A percentile compares a stretch with the other conserved stretches of the same genome.
Conservation (phyloP, 768 basidiomycete genomes). For the Imleria badia region DNA sequence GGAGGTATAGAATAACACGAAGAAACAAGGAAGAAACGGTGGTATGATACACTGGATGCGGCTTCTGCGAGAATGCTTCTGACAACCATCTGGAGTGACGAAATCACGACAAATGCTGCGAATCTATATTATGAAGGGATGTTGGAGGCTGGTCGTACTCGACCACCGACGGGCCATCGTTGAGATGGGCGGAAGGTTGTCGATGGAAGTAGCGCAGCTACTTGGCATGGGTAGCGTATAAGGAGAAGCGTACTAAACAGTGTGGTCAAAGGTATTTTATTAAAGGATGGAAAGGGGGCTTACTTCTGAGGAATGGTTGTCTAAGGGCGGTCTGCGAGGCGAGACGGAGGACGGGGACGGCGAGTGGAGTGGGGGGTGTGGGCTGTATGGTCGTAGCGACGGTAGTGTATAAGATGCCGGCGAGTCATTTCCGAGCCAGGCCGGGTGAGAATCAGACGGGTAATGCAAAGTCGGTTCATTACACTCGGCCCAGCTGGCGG, state of each 20-base stretch:
- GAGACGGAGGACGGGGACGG: slow-evolving; percentile 28
- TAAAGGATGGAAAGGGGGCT: neutral
- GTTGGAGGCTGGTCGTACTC: slow-evolving; percentile 30
- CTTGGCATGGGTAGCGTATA: slow-evolving; percentile 27
- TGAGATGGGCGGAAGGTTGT: slow-evolving; percentile 35
- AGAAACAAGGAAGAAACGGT: neutral
- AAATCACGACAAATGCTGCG: slow-evolving; percentile 3
- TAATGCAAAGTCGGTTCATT: slow-evolving; percentile 21
- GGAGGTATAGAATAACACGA: slow-evolving; percentile 13
- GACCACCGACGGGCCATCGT: slow-evolving; percentile 40
- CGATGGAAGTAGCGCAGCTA: slow-evolving; percentile 32
- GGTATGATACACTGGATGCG: slow-evolving; percentile 18
- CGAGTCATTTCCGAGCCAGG: slow-evolving; percentile 31
- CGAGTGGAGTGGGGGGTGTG: slow-evolving; percentile 26
- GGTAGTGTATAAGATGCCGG: slow-evolving; percentile 30
- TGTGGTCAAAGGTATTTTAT: slow-evolving; percentile 4
- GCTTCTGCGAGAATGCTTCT: slow-evolving; percentile 6
- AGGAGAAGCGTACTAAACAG: slow-evolving; percentile 18
- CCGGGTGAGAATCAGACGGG: slow-evolving; percentile 21
- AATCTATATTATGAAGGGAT: slow-evolving; percentile 36
- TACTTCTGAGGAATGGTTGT: slow-evolving; percentile 28
- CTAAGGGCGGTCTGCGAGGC: slow-evolving; percentile 26
- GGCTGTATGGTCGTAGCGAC: slow-evolving; percentile 29
- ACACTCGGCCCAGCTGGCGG: slow-evolving; percentile 26
- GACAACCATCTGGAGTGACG: slow-evolving; percentile 2